Evolutionary conservation across 2,329 filamentous ascomycete genomes (phyloP), one percentile per base, ranked within the genome.

Genomic region (Pyrenophora graminea): DNA sequence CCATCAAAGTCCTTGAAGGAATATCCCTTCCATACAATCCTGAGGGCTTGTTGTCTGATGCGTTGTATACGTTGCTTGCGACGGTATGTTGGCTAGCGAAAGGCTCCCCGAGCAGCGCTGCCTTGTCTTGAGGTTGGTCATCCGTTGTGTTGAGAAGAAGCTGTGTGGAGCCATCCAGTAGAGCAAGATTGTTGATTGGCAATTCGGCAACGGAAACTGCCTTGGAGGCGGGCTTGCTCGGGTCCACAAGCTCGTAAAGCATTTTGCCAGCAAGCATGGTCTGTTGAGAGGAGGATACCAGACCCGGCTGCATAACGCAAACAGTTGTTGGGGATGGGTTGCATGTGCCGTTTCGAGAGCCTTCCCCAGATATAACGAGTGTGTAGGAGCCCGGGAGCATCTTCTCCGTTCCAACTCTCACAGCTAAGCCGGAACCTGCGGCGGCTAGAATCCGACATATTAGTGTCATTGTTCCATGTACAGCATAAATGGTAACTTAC

Each of bases 71-170:
- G 3, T 43, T 43, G 2, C 40, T 12, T 32, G 32, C 32, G 19
- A 43, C 32, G 13, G 40, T 43, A 19, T 43, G 30, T 15, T n/a
- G 18, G 13, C 18, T 43, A n/a, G 40, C 17, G 8, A 18, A 43
- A 12, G 32, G 10, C 40, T 23, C 40, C 32, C 19, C 5, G 7
- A 23, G 13, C 21, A 43, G 25, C 9, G 8, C 31, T 25, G 30
- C 40, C 5, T 15, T 7, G 12, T 43, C 31, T 17, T 43, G n/a
- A n/a, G 40, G 40, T 9, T 43, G 19, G 12, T 18, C 15, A 6
- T 43, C 40, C 7, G 32, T 43, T 43, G 32, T 43, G 32, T 43
- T 43, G 13, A 43, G 30, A 36, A 43, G 40, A 23, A 43, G 17
- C 31, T 43, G 40, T 9, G 15, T 43, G 10, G 40, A 43, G 30